Base-by-base conservation (phyloP, 768 basidiomycete species). In the Russula earlei region DNA sequence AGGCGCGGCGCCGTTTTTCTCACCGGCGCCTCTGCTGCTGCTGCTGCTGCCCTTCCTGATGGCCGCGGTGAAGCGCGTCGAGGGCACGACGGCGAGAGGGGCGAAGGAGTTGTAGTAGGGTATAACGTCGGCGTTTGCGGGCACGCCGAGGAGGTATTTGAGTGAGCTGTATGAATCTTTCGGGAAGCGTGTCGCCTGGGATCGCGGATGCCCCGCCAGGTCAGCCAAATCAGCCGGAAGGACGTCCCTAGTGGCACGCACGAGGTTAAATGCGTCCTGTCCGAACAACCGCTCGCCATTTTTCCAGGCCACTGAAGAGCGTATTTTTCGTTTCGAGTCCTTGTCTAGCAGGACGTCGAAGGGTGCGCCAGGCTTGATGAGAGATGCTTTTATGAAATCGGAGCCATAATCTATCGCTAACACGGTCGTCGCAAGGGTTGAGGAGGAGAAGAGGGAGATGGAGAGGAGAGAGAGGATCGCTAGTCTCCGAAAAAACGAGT, bases 371-470 rank as follows among this genome's bases (percentile, higher is more conserved):
- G 93, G 92, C 66, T 92, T 94, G 78, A 97, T 86, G 55, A 98
- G 74, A 4, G 93, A 94, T 27, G 92, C 90, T 71, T 97, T 99
- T 66, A 94, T 97, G 80, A 85, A 94, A 72, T 98, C 96, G 17
- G 90, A 81, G 67, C 96, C 96, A 80, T 96, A 97, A 82, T 99
- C 96, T 66, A 99, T 90, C 19, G 94, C 94, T 46, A 99, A 80
- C 12, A 98, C 80, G 3, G 93, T 82, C 20, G 85, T 87, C 52
- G 61, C 66, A 46, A 63, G 43, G 47, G 49, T 41, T 48, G 58
- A 24, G 59, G 63, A 62, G 56, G 66, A 45, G 59, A 63, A 59
- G 53, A 67, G 20, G 60, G 50, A 46, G 52, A 64, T n/a, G 59
- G 52, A 48, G 59, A 60, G 15, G 10, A 61, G 29, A 43, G 49